Conservation (phyloP, 2,329 filamentous ascomycete genomes). For the Daldinia eschscholtzii region DNA sequence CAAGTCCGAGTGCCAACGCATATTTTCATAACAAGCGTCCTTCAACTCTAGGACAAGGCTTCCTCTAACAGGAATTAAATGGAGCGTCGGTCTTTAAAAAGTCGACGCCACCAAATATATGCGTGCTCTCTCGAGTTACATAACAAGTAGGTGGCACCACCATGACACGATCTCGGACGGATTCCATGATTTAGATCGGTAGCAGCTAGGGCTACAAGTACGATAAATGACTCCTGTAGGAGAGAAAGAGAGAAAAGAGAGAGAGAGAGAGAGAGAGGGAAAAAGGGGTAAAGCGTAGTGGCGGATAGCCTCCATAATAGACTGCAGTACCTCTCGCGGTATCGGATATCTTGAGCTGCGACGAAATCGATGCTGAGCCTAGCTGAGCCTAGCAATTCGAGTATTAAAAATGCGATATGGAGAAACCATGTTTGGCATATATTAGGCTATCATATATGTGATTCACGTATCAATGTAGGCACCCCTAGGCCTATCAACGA, state of each 20-base stretch:
- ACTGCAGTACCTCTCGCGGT: neutral
- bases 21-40: neutral
- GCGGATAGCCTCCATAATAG: neutral
- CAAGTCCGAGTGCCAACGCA: neutral
- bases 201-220: neutral
- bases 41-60: neutral
- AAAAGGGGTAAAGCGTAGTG: neutral
- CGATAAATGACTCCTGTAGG: neutral
- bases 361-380: neutral
- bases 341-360: neutral
- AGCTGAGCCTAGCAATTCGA: neutral
- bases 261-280: neutral
- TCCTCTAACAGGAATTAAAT: neutral
- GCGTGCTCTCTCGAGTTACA: neutral
- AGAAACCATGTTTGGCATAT: neutral
- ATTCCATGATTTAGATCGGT: neutral
- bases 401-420: neutral
- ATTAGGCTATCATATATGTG: neutral
- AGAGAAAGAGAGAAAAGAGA: neutral
- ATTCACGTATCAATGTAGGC: constrained; percentile 3
- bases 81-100: neutral
- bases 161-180: neutral
- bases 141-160: neutral
- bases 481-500: neutral
- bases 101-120: neutral